These are phyloP conservation scores for Pogostemon cablin DNA, from an alignment of 257 asterid species.

Conservation along the genomic window DNA sequence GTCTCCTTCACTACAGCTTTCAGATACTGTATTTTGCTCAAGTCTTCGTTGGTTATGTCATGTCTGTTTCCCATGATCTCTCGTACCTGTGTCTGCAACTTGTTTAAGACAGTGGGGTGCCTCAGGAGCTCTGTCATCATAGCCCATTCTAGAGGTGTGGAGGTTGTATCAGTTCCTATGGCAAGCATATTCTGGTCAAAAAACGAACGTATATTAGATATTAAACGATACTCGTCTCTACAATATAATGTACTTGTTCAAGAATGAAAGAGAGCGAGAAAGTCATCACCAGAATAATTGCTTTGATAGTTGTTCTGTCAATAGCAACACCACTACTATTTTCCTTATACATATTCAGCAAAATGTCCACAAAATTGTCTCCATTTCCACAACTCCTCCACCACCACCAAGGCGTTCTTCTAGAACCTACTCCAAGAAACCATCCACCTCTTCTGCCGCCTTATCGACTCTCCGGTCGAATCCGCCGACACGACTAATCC, in stretches of 20 bases:
- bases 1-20: constrained; percentile 55
- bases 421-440: constrained; percentile 42
- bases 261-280: background rate
- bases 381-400: background rate
- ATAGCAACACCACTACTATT: constrained; percentile 27
- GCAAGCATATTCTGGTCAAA: constrained; percentile 41
- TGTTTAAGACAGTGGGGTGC: constrained; percentile 39
- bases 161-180: constrained; percentile 58
- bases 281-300: constrained; percentile 37
- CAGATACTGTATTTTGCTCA: constrained; percentile 49
- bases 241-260: too few species aligned
- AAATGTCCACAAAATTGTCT: constrained; percentile 40
- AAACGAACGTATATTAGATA: background rate
- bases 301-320: constrained; percentile 39
- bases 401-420: constrained; percentile 36
- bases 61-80: constrained; percentile 21
- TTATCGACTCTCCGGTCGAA: constrained; percentile 37
- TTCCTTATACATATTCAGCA: constrained; percentile 37
- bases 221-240: too few species aligned
- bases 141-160: constrained; percentile 46
- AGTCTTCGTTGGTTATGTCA: constrained; percentile 40
- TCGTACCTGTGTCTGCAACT: constrained; percentile 43
- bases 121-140: constrained; percentile 57
- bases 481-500: constrained; percentile 52
- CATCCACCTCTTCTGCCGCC: constrained; percentile 44